Evolutionary conservation across 441 rosid species (phyloP).

Genomic region (Gossypium gossypioides): DNA sequence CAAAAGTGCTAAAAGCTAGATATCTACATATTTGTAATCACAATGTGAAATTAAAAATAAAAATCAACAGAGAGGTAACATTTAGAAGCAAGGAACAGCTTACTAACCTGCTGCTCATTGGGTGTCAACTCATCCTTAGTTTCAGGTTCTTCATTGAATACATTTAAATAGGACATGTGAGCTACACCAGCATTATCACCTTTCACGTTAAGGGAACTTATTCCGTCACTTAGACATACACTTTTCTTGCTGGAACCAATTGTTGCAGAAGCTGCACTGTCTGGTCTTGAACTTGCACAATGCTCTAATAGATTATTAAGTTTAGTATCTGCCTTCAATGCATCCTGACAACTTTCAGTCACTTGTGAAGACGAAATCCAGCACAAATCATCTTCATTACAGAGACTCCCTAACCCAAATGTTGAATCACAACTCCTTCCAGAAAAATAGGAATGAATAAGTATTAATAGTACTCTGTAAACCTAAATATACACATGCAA

Average conservation of each 20-base stretch:
- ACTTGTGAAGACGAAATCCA: slow-evolving; percentile 62
- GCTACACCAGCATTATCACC: slow-evolving; percentile 24
- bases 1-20: background rate
- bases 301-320: slow-evolving; percentile 29
- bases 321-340: slow-evolving; percentile 35
- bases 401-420: slow-evolving; percentile 58
- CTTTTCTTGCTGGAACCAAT: slow-evolving; percentile 27
- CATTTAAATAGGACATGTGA: slow-evolving; percentile 26
- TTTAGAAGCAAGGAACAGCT: slow-evolving; percentile 1
- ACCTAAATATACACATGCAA: background rate
- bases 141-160: slow-evolving; percentile 31
- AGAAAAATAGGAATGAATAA: background rate
- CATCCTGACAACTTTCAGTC: slow-evolving; percentile 43
- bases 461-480: background rate
- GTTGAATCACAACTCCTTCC: slow-evolving; percentile 51
- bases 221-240: slow-evolving; percentile 22
- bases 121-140: slow-evolving; percentile 30
- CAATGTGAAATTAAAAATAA: background rate
- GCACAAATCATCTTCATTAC: slow-evolving; percentile 52
- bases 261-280: slow-evolving; percentile 27
- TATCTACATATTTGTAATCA: background rate
- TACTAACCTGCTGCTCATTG: slow-evolving; percentile 55
- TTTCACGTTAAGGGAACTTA: slow-evolving; percentile 20
- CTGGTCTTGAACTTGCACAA: slow-evolving; percentile 30
- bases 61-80: background rate